Evolutionary conservation across 2,329 filamentous ascomycete species (phyloP), one percentile per base, ranked within the genome.

Genomic region (Fusarium bulbicola): DNA sequence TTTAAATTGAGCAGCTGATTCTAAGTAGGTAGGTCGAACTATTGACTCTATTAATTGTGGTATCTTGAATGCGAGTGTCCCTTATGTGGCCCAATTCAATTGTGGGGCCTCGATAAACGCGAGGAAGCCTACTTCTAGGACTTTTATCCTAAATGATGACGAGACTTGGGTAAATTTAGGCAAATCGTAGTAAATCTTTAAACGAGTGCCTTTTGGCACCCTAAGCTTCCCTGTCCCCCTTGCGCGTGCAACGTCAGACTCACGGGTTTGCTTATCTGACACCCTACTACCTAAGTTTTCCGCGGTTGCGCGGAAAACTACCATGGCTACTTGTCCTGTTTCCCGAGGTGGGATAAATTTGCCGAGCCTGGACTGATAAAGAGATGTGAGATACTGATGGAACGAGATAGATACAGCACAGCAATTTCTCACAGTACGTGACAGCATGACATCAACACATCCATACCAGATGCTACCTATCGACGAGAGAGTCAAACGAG

Each of bases 261-360:
- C 2, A 2, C 30, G 30, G 5, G 14, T 14, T 14, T 32, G 14
- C 34, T 34, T 34, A 34, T 16, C 34, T 34, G 34, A 7, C 34
- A 7, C 6, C 15, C 15, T 16, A 34, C 34, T 36, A 16, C 7
- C 34, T 8, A 36, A 15, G 11, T 43, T 32, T 16, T 4, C 63
- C 64, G 64, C 64, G 64, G 50, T 1, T 6, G 49, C 64, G 62
- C 52, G 64, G 64, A 16, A 6, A 66, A 59, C 20, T 8, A 5
- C 4, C 28, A 28, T 9, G 8, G 7, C 6, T 12, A 43, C 6
- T 7, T 24, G 15, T 43, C n/a, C 40, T 24, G 4, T 26, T 59
- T 28, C 49, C 20, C 5, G 16, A 26, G 16, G 36, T 4, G 9
- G 8, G 12, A 6, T 12, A 3, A 3, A 12, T 12, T 26, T 4